Evolutionary conservation across 768 basidiomycete genomes (phyloP), one percentile per base, ranked within the genome.

Genomic region (Crucibulum laeve): DNA sequence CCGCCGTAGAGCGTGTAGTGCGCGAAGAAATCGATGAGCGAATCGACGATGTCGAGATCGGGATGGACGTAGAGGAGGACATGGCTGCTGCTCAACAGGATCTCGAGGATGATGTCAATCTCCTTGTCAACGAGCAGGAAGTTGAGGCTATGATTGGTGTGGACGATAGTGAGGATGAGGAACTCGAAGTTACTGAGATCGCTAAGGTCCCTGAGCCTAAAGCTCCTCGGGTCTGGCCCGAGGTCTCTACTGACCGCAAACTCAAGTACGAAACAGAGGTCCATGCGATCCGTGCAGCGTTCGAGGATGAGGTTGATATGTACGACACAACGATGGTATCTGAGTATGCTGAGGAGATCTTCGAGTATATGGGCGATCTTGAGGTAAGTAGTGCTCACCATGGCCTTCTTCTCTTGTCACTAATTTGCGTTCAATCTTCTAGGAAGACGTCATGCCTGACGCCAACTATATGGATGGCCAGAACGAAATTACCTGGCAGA

Each of bases 311-410:
- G 40, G 68, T 79, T 26, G 74, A 82, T 62, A 71, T 80, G 57
- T 77, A 75, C 47, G 92, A 96, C 64, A 86, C 87, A 33, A 89
- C 90, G 1, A 95, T 99, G 94, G 95, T 96, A 32, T 91, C 94
- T 14, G 96, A 99, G 63, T 99, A 99, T 58, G 77, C 92, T n/a
- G 92, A 97, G 11, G 95, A 99, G 45, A 98, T 99, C 61, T 98
- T 98, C 59, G 75, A 81, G 50, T 97, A 98, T 64, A 99, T 99
- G 96, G 71, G 71, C 48, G 82, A 90, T 42, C 80, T 98, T 35
- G 94, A 99, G 80, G 91, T 92, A 45, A 30, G 81, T 63, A 14
- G 32, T 18, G n/a, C n/a, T n/a, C n/a, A n/a, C n/a, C n/a, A n/a
- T n/a, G n/a, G n/a, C n/a, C n/a, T n/a, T n/a, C n/a, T n/a, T n/a